These are phyloP conservation scores for Lindgomyces ingoldianus DNA, from an alignment of 495 filamentous ascomycete genomes.

Conservation along the genomic window DNA sequence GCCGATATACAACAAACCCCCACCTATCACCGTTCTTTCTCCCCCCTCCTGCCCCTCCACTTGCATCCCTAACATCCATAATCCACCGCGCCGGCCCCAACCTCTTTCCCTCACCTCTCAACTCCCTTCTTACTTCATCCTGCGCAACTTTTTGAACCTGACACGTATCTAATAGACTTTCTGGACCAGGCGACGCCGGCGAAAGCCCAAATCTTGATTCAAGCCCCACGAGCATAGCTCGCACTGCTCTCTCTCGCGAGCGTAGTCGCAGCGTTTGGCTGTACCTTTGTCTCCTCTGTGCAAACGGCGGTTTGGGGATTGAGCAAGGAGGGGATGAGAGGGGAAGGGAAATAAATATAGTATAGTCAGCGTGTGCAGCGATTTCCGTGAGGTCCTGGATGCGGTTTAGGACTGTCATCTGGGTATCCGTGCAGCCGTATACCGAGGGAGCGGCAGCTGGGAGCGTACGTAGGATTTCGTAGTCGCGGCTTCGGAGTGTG, in stretches of 20 bases:
- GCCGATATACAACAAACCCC: neutral
- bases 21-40: constrained; percentile 1
- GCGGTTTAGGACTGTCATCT: constrained; percentile 1
- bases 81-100: constrained; percentile 1
- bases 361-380: neutral
- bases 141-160: neutral
- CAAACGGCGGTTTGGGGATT: neutral
- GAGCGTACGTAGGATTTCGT: neutral
- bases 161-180: neutral
- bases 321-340: neutral
- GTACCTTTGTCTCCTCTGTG: neutral
- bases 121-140: neutral
- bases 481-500: neutral
- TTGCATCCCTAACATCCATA: neutral
- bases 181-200: neutral
- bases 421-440: neutral
- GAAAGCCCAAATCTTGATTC: neutral
- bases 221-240: neutral
- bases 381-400: neutral
- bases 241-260: neutral
- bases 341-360: neutral
- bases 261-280: neutral
- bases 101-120: neutral
- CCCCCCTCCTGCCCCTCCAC: neutral
- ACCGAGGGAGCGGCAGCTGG: neutral